A percentile compares a stretch with the other conserved stretches of the same genome.
Conservation (phyloP, 2,329 filamentous ascomycete genomes). For the Neodidymelliopsis sp. region DNA sequence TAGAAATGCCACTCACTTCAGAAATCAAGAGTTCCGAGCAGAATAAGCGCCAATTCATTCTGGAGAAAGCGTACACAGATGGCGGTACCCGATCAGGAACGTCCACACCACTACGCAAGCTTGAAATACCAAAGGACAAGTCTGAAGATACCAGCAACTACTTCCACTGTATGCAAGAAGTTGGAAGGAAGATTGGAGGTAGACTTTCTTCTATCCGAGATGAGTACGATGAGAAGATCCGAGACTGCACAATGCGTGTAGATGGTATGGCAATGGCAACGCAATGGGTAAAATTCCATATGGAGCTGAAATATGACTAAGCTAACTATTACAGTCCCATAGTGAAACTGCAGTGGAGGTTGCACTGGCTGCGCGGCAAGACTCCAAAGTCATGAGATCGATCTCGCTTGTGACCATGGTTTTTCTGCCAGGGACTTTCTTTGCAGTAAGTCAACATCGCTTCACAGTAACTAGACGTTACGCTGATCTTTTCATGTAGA, state of each 20-base stretch:
- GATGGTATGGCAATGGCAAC: slow-evolving; percentile 38
- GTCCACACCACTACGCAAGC: too few relatives aligned
- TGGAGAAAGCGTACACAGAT: too few relatives aligned
- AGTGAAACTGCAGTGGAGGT: slow-evolving; percentile 29
- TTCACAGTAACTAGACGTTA: background rate
- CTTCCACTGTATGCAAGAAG: too few relatives aligned
- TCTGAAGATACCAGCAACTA: too few relatives aligned
- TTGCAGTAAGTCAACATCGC: slow-evolving; percentile 18
- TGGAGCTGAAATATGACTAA: too few relatives aligned
- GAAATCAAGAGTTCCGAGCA: too few relatives aligned
- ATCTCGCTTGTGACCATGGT: slow-evolving; percentile 36
- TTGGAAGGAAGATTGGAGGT: slow-evolving; percentile 18
- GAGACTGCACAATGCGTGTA: slow-evolving; percentile 25
- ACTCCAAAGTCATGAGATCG: slow-evolving; percentile 29
- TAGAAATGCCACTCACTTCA: too few relatives aligned
- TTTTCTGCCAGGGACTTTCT: slow-evolving; percentile 34
- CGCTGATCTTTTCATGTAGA: slow-evolving; percentile 6
- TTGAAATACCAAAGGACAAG: too few relatives aligned
- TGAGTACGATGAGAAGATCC: slow-evolving; percentile 31
- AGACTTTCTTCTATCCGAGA: slow-evolving; percentile 21
- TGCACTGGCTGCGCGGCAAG: slow-evolving; percentile 23
- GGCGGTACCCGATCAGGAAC: too few relatives aligned
- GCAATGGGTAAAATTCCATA: slow-evolving; percentile 35
- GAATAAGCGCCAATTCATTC: too few relatives aligned
- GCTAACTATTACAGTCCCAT: slow-evolving; percentile 18